Percentiles rank a stretch among this genome's conserved stretches.
Conservation (phyloP, 139 green algal genomes). For the Mesotaenium endlicherianum region DNA sequence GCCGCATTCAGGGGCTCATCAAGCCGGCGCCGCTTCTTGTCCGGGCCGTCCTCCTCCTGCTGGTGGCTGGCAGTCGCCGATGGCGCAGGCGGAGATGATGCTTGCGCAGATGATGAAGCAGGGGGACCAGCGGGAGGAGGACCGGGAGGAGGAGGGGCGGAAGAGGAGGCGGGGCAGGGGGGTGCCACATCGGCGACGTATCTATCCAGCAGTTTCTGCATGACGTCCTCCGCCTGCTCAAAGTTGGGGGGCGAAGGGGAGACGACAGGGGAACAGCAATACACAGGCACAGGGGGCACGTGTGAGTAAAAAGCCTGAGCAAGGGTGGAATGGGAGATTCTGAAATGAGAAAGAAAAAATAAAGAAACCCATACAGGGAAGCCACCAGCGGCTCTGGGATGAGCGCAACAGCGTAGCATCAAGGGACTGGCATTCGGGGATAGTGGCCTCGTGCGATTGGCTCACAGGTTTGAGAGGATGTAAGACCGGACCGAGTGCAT, state of each 20-base stretch:
- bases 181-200: conserved; percentile 10
- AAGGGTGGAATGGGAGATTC: too few species aligned
- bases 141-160: too few species aligned
- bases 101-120: too few species aligned
- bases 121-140: too few species aligned
- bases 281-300: not conserved
- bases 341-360: too few species aligned
- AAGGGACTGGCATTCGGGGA: too few species aligned
- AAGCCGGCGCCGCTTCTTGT: not conserved
- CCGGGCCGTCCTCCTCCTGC: not conserved
- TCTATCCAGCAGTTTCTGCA: conserved; percentile 22
- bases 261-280: not conserved
- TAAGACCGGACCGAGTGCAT: not conserved
- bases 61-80: not conserved
- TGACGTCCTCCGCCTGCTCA: conserved; percentile 40
- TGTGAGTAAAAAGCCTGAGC: not conserved
- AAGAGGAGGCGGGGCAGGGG: not conserved
- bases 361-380: too few species aligned
- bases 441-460: not conserved
- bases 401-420: too few species aligned
- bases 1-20: too few species aligned
- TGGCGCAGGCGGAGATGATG: too few species aligned
- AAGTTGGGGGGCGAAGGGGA: not conserved
- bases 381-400: too few species aligned
- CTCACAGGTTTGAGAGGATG: not conserved